Percentiles rank a stretch among this genome's conserved stretches.
Conservation (phyloP, 768 basidiomycete genomes). For the Chalciporus piperatus region DNA sequence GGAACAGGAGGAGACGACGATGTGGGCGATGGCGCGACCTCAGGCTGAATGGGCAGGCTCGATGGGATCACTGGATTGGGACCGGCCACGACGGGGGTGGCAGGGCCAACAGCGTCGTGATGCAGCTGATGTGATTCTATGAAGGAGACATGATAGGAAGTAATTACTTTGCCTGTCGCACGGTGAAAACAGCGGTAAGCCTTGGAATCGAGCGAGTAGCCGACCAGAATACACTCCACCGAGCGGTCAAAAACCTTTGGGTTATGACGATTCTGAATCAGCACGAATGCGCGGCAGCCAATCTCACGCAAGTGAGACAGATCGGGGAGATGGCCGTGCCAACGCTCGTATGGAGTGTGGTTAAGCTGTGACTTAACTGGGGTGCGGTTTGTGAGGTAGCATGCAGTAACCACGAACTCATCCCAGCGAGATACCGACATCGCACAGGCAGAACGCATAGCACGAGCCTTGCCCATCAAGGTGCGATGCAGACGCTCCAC, state of each 20-base stretch:
- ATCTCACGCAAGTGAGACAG: too few species aligned
- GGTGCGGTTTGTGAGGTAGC: slow-evolving; percentile 17
- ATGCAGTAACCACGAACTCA: slow-evolving; percentile 32
- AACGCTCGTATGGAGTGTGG: too few species aligned
- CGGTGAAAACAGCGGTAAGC: slow-evolving; percentile 11
- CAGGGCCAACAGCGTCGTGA: too few species aligned
- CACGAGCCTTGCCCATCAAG: slow-evolving; percentile 26
- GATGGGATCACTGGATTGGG: too few species aligned
- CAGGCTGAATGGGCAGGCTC: too few species aligned
- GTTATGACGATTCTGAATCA: slow-evolving; percentile 23
- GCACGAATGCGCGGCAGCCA: slow-evolving; percentile 20
- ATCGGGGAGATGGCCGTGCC: too few species aligned
- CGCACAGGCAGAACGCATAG: slow-evolving; percentile 19
- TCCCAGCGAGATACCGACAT: slow-evolving; percentile 31
- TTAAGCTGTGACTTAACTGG: too few species aligned
- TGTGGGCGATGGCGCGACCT: too few species aligned
- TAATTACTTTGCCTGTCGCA: slow-evolving; percentile 6
- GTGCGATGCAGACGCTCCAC: slow-evolving; percentile 14
- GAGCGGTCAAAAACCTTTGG: slow-evolving; percentile 24
- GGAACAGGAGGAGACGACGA: too few species aligned
- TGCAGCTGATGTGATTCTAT: slow-evolving; percentile 12
- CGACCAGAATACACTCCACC: slow-evolving; percentile 3
- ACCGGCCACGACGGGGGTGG: too few species aligned
- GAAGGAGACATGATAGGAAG: slow-evolving; percentile 20
- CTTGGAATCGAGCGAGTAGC: slow-evolving; percentile 13